Evolutionary conservation across 306 rosid genomes (phyloP), one percentile per base, ranked within the genome.

Genomic region (Glycine soja): DNA sequence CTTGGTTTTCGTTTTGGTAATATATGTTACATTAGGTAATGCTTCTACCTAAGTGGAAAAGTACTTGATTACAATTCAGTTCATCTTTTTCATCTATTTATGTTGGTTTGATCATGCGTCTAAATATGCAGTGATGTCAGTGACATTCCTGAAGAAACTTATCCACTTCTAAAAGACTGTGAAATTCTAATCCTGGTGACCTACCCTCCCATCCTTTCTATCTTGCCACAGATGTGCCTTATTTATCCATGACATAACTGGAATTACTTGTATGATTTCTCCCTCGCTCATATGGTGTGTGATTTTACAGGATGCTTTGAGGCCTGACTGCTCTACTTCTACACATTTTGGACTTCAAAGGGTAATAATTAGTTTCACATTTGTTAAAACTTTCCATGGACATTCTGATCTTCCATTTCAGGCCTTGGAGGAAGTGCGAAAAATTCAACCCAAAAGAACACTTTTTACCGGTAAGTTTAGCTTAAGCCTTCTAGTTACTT

Each of bases 311-410:
- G 97, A 93, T 72, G 98, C 94, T 19, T 73, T 93, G 76, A 81
- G 99, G 72, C 99, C 99, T 3, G 97, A 95, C 80, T 89, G 94
- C 76, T 89, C 94, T 68, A 86, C 97, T 47, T 57, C 97, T 19
- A 91, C 99, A 6, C 99, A 93, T 90, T 93, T 95, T 81, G 99
- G 98, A 84, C 98, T 95, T 82, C 97, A 97, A 82, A 86, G 88
- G 90, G 99, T 95, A 90, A 85, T 48, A 48, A 70, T 43, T 50
- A 61, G 50, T 69, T 59, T 51, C 63, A 57, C 81, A 57, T 24
- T n/a, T 82, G 48, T 69, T 54, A 64, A 38, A 65, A 45, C 16
- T 58, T 80, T 75, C 51, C 42, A 56, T 13, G 57, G 8, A 71
- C 64, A 76, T 66, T 66, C 74, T 82, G 43, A 24, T 72, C 16